These are phyloP conservation scores for Macroventuria anomochaeta DNA, from an alignment of 2,329 filamentous ascomycete genomes.

Conservation along the genomic window DNA sequence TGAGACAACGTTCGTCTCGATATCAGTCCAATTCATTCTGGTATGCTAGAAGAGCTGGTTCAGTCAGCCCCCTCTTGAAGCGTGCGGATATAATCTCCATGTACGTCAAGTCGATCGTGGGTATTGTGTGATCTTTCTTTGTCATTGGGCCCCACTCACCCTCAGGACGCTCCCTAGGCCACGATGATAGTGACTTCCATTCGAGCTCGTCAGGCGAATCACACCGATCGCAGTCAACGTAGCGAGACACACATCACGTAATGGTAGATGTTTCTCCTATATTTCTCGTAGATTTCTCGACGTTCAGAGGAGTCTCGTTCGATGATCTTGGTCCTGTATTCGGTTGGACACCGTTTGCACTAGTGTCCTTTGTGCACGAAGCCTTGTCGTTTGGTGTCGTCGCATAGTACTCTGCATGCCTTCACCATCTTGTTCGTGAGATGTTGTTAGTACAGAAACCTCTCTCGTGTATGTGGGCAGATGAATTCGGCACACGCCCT, in stretches of 20 bases:
- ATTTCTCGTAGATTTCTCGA: too few species aligned
- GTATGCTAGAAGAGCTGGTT: too few species aligned
- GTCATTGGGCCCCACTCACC: background rate
- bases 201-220: background rate
- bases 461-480: background rate
- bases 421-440: background rate
- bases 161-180: background rate
- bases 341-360: background rate
- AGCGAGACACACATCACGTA: background rate
- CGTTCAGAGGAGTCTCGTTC: background rate
- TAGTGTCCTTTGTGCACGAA: background rate
- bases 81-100: too few species aligned
- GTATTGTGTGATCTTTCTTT: too few species aligned
- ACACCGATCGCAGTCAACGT: too few species aligned
- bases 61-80: too few species aligned
- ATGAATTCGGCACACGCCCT: background rate
- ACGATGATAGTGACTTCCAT: background rate
- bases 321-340: background rate
- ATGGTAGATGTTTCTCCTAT: background rate
- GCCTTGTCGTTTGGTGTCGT: background rate
- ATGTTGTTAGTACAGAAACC: background rate
- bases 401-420: background rate
- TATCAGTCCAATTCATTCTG: too few species aligned
- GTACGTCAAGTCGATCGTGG: too few species aligned
- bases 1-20: too few species aligned